Evolutionary conservation across 306 rosid species (phyloP), one percentile per base, ranked within the genome.

Genomic region (Pachyrhizus erosus): DNA sequence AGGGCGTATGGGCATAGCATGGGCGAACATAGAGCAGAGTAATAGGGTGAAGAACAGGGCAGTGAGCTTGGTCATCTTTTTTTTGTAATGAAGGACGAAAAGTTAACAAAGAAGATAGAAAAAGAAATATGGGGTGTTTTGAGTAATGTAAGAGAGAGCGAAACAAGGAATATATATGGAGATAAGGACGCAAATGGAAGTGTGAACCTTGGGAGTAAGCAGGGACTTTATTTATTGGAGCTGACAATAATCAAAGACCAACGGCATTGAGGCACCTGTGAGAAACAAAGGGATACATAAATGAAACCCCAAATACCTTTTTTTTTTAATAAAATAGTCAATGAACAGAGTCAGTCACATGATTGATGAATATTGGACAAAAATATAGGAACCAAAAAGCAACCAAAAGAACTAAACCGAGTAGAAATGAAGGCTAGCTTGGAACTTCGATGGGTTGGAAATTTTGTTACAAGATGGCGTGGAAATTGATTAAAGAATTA

Each of bases 1-100:
- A 60, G 75, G 84, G 51, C 89, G 86, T 27, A 80, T 15, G 67
- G 84, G 82, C 20, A 80, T 15, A 60, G 86, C 78, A 43, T 78
- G 58, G 71, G 49, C 1, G 7, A 82, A 75, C 24, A 51, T 79
- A 51, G 1, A 78, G 26, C 64, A 82, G 37, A 86, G 84, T 52
- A 86, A 49, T 4, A 86, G 71, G 39, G 76, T 48, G 43, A 82
- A 65, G 34, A 86, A 60, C 76, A 79, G 55, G 60, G 87, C 65
- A 1, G 61, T 8, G 79, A 74, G 5, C 80, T 83, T 81, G 15
- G 67, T 57, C 89, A 86, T 86, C 15, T 69, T 74, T 66, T 67
- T 86, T 34, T 9, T 27, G 46, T 26, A 62, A 10, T 18, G 54
- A 45, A 18, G 61, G 45, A 15, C n/a, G 65, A 61, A 12, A 51